Percentiles rank a stretch among this genome's conserved stretches.
Evolutionary conservation across 2,329 filamentous ascomycete genomes (phyloP).

Genomic region (Aspergillus sp.): DNA sequence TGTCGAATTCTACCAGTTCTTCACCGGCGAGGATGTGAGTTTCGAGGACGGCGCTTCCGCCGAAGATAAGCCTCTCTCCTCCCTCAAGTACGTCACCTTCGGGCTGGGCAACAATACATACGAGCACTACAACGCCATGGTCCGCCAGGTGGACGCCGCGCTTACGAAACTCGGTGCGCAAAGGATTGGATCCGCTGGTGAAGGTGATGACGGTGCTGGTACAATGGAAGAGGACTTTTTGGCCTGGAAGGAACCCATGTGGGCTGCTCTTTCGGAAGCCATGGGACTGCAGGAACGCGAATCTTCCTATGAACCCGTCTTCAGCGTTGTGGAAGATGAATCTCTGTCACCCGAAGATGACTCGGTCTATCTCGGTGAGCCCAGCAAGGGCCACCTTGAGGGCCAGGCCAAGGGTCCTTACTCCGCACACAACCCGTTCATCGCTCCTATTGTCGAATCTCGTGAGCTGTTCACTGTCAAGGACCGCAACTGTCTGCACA

Average conservation of each 20-base stretch:
- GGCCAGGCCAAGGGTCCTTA: constrained; percentile 82
- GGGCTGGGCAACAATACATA: constrained; percentile 99
- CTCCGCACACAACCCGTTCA: constrained; percentile 96
- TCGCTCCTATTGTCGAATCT: constrained; percentile 92
- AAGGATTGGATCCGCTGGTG: constrained; percentile 84
- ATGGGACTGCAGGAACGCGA: constrained; percentile 95
- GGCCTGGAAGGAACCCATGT: constrained; percentile 99
- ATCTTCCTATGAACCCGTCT: constrained; percentile 91
- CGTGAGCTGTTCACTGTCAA: constrained; percentile 86
- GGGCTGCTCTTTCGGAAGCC: constrained; percentile 78
- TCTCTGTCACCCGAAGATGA: constrained; percentile 74
- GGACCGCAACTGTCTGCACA: constrained; percentile 91
- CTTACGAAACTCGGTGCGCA: constrained; percentile 81
- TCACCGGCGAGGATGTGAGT: constrained; percentile 76
- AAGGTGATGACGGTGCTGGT: constrained; percentile 95
- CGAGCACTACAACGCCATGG: constrained; percentile 99
- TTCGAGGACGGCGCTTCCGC: constrained; percentile 72
- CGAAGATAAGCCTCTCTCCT: constrained; percentile 73
- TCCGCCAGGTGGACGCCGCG: constrained; percentile 83
- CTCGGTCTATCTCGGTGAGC: constrained; percentile 92
- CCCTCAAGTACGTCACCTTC: constrained; percentile 92
- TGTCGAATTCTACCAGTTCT: constrained; percentile 98
- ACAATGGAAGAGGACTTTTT: constrained; percentile 99
- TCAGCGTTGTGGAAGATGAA: constrained; percentile 77
- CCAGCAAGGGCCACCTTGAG: constrained; percentile 93